These are phyloP conservation scores for Epicoccum sorghinum DNA, from an alignment of 2,329 filamentous ascomycete species.

Conservation along the genomic window DNA sequence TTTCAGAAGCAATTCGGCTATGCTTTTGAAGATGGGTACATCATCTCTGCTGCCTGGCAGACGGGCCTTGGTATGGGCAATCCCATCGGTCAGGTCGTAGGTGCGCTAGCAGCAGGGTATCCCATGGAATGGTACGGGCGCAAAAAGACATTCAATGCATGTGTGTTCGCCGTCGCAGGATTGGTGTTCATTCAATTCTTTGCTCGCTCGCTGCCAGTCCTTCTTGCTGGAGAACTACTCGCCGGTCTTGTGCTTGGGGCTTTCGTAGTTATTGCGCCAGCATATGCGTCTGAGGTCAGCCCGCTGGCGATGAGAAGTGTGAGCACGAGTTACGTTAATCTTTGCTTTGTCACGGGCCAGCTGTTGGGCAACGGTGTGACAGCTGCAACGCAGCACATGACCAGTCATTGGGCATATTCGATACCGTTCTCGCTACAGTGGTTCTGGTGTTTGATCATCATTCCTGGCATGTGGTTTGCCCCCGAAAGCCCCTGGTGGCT, in stretches of 20 bases:
- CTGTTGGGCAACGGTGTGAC: conserved; percentile 56
- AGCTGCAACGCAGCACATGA: conserved; percentile 59
- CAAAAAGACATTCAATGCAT: conserved; percentile 19
- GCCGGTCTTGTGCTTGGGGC: conserved; percentile 22
- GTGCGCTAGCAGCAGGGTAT: conserved; percentile 53
- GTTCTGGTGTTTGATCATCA: conserved; percentile 72
- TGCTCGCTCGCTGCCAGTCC: conserved; percentile 47
- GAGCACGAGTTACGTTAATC: conserved; percentile 65
- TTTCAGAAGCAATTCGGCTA: conserved; percentile 64
- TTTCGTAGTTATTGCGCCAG: conserved; percentile 25
- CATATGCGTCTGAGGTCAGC: conserved; percentile 14
- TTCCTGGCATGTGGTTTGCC: conserved; percentile 67
- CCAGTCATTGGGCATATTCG: conserved; percentile 62
- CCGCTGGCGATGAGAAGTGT: conserved; percentile 64
- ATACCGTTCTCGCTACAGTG: conserved; percentile 71
- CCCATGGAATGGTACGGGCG: conserved; percentile 45
- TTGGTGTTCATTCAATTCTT: conserved; percentile 69
- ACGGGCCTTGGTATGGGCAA: conserved; percentile 56
- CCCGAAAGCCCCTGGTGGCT: conserved; percentile 73
- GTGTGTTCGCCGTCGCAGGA: conserved; percentile 29
- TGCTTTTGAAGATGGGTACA: conserved; percentile 28
- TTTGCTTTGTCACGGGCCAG: conserved; percentile 68
- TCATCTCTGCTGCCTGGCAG: conserved; percentile 50
- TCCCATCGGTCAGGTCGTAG: conserved; percentile 63
- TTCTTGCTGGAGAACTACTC: conserved; percentile 21